Evolutionary conservation across 495 filamentous ascomycete genomes (phyloP).

Genomic region (Lepidopterella palustris): DNA sequence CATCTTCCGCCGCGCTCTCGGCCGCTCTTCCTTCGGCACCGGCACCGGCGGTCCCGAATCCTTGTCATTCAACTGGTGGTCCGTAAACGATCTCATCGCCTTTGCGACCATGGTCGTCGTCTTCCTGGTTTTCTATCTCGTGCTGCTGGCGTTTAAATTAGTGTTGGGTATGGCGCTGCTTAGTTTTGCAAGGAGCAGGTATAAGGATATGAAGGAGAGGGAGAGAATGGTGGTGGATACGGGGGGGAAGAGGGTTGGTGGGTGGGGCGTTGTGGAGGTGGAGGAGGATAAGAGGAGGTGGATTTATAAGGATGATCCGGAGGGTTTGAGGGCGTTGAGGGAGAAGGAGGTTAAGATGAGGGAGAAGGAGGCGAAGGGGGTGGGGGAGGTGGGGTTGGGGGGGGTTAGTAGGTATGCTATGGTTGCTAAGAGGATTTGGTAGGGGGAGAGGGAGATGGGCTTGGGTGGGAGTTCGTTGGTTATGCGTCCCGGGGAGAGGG

Average conservation of each 20-base stretch:
- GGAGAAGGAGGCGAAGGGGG: slow-evolving; percentile 47
- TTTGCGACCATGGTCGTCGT: slow-evolving; percentile 68
- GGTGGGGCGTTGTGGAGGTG: slow-evolving; percentile 78
- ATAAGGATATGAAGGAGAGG: slow-evolving; percentile 67
- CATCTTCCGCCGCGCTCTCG: slow-evolving; percentile 65
- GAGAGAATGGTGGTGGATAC: slow-evolving; percentile 57
- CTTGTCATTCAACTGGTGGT: slow-evolving; percentile 34
- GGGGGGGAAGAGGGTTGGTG: slow-evolving; percentile 66
- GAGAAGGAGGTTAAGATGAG: slow-evolving; percentile 55
- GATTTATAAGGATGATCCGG: slow-evolving; percentile 82
- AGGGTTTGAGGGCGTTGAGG: slow-evolving; percentile 57
- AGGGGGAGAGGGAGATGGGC: slow-evolving; percentile 3
- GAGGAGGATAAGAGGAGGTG: slow-evolving; percentile 77
- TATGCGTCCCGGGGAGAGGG: too few species aligned
- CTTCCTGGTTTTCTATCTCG: slow-evolving; percentile 68
- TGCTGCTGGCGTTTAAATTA: slow-evolving; percentile 74
- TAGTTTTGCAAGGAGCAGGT: slow-evolving; percentile 64
- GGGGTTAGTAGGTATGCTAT: slow-evolving; percentile 81
- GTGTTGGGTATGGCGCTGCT: slow-evolving; percentile 78
- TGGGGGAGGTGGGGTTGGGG: slow-evolving; percentile 48
- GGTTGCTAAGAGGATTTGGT: slow-evolving; percentile 94
- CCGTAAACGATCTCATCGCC: slow-evolving; percentile 62
- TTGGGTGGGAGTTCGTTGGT: too few species aligned
- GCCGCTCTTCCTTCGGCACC: slow-evolving; percentile 54
- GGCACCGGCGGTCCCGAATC: slow-evolving; percentile 39